Evolutionary conservation across 352 stramenopile genomes (phyloP).

Genomic region (Pythium pyrilobum): DNA sequence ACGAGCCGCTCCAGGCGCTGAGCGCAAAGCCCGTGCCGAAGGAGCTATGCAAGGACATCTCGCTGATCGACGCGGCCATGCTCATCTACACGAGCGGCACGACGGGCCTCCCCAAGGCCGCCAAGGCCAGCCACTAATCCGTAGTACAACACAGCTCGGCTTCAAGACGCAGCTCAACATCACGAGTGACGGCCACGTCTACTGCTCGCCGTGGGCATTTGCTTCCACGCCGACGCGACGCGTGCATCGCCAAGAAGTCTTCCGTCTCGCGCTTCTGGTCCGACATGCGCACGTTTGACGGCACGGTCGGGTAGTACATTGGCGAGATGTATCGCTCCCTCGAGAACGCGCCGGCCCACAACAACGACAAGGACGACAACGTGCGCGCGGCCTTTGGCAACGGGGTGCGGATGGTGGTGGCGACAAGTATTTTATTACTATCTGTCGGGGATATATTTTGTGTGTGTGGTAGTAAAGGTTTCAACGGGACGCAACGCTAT

Average conservation of each 20-base stretch:
- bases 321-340: conserved; percentile 89
- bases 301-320: conserved; percentile 88
- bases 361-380: conserved; percentile 58
- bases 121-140: conserved; percentile 67
- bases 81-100: conserved; percentile 88
- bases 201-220: conserved; percentile 76
- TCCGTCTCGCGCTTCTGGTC: conserved; percentile 73
- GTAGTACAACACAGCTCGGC: conserved; percentile 30
- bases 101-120: conserved; percentile 76
- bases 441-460: no score
- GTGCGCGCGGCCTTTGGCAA: conserved; percentile 88
- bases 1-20: conserved; percentile 19
- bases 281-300: conserved; percentile 58
- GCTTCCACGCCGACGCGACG: conserved; percentile 65
- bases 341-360: conserved; percentile 39
- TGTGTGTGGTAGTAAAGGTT: no score
- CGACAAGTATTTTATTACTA: no score
- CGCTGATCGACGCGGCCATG: conserved; percentile 54
- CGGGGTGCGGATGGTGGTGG: conserved; percentile 79
- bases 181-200: conserved; percentile 67
- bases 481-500: no score
- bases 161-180: conserved; percentile 29
- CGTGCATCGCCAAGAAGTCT: conserved; percentile 67
- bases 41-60: conserved; percentile 27
- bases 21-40: conserved; percentile 20